Evolutionary conservation across 2,329 filamentous ascomycete genomes (phyloP).

Genomic region (Calycina marina): DNA sequence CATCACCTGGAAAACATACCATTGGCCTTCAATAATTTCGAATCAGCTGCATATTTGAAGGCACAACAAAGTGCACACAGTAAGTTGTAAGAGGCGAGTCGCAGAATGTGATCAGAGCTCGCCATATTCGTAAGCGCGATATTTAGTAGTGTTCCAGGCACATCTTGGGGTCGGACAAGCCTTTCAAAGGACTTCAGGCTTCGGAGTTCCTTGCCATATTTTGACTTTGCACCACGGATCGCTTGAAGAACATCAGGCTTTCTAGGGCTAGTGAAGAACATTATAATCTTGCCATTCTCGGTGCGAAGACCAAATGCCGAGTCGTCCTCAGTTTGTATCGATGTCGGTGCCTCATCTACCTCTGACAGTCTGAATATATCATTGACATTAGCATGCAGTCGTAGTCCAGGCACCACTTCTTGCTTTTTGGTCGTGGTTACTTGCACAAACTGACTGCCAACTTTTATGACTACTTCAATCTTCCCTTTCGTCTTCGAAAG

Average conservation of each 20-base stretch:
- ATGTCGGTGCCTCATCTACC: slow-evolving; percentile 50
- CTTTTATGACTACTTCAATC: slow-evolving; percentile 53
- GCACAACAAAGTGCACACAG: slow-evolving; percentile 51
- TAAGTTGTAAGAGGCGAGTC: slow-evolving; percentile 52
- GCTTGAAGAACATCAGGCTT: slow-evolving; percentile 48
- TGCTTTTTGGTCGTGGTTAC: slow-evolving; percentile 55
- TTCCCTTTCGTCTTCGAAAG: slow-evolving; percentile 57
- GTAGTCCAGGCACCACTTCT: slow-evolving; percentile 47
- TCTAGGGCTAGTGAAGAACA: slow-evolving; percentile 56
- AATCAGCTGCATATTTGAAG: slow-evolving; percentile 50
- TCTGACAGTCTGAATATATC: slow-evolving; percentile 56
- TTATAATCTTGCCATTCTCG: slow-evolving; percentile 55
- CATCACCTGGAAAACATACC: too few species aligned
- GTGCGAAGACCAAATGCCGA: slow-evolving; percentile 52
- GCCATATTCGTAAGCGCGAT: slow-evolving; percentile 52
- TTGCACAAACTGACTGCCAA: slow-evolving; percentile 56
- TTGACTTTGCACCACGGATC: slow-evolving; percentile 47
- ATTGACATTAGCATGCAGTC: slow-evolving; percentile 49
- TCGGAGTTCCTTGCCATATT: slow-evolving; percentile 47
- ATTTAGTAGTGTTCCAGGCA: slow-evolving; percentile 54
- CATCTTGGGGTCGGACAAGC: slow-evolving; percentile 54
- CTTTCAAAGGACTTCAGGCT: slow-evolving; percentile 47
- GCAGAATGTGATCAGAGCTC: slow-evolving; percentile 42
- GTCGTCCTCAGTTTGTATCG: slow-evolving; percentile 50
- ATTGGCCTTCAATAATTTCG: slow-evolving; percentile 46